Percentiles rank a stretch among this genome's conserved stretches.
These are phyloP conservation scores for Cichorium intybus DNA, from an alignment of 140 eudicot species.

Conservation along the genomic window DNA sequence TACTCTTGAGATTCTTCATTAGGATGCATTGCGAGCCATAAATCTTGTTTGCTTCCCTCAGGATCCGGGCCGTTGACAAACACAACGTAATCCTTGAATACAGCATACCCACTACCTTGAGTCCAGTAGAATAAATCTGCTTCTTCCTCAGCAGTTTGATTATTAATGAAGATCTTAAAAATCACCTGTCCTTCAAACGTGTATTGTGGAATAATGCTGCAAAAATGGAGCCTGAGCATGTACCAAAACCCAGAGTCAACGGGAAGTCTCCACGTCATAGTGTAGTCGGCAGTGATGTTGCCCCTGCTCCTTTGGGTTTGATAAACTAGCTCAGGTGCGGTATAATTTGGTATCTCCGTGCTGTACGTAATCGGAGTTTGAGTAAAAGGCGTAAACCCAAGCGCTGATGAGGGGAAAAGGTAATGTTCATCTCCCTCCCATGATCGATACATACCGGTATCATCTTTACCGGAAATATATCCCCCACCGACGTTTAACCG, in stretches of 20 bases:
- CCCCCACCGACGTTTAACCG: conserved; percentile 56
- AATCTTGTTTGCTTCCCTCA: conserved; percentile 19
- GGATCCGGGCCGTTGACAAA: neutral
- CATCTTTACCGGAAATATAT: neutral
- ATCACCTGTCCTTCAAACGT: neutral
- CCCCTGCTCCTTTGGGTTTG: conserved; percentile 33
- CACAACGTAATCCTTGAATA: conserved; percentile 38
- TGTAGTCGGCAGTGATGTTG: neutral
- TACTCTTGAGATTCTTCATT: neutral
- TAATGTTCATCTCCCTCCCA: conserved; percentile 50
- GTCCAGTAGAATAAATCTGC: conserved; percentile 17
- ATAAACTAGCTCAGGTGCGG: conserved; percentile 50
- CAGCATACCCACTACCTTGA: conserved; percentile 26
- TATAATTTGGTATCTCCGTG: conserved; percentile 19
- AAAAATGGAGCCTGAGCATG: conserved; percentile 51
- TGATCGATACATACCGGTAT: conserved; percentile 52
- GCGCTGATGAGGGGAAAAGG: neutral
- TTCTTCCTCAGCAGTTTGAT: conserved; percentile 32
- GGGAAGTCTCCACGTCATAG: conserved; percentile 42
- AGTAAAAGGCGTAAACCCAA: neutral
- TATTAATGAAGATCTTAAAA: conserved; percentile 32
- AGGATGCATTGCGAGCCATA: conserved; percentile 44
- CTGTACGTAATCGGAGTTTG: conserved; percentile 28
- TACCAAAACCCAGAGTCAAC: conserved; percentile 50
- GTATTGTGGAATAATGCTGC: conserved; percentile 24